Evolutionary conservation across 2,329 filamentous ascomycete genomes (phyloP), one percentile per base, ranked within the genome.

Genomic region (Aspergillus sojae): DNA sequence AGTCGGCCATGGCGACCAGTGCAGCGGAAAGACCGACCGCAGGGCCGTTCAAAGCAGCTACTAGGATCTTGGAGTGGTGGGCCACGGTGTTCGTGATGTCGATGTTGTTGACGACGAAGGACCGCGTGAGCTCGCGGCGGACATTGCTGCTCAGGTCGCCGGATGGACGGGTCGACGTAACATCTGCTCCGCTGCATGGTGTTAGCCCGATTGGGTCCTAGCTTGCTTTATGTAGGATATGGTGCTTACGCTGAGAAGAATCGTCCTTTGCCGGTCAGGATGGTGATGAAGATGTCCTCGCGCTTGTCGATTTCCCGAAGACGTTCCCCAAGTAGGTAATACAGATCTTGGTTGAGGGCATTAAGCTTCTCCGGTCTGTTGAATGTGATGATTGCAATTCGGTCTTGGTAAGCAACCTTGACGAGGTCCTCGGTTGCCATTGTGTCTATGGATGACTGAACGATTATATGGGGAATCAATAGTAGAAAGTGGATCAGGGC

Each of bases 41-140:
- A 6, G 95, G 95, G 3, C 94, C 95, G 80, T 98, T 98, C 68
- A 98, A 89, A 0, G 92, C 95, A 0, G 90, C 89, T 64, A 98
- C 86, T 28, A 98, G 91, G 79, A 98, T 91, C 82, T 98, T 97
- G 71, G 93, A 92, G 80, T 98, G 95, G 16, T 89, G 89, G 83
- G 95, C 94, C 82, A 98, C 97, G 71, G 93, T 90, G 71, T 92
- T 90, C 2, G 94, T 95, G 72, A 92, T 86, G 84, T 96, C 91
- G 62, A 97, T 86, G 83, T 98, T 98, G 84, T 91, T 90, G 69
- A 90, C 84, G 12, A 92, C 90, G 79, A 98, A 96, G 74, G 76
- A 82, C 58, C 85, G 84, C 41, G 96, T 86, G 81, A 88, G 89
- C 69, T 87, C 83, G n/a, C 81, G 81, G 65, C 84, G 82, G 19